Percentiles rank a stretch among this genome's conserved stretches.
These are phyloP conservation scores for Amylostereum chailletii DNA, from an alignment of 1,284 basidiomycete species.

Conservation along the genomic window DNA sequence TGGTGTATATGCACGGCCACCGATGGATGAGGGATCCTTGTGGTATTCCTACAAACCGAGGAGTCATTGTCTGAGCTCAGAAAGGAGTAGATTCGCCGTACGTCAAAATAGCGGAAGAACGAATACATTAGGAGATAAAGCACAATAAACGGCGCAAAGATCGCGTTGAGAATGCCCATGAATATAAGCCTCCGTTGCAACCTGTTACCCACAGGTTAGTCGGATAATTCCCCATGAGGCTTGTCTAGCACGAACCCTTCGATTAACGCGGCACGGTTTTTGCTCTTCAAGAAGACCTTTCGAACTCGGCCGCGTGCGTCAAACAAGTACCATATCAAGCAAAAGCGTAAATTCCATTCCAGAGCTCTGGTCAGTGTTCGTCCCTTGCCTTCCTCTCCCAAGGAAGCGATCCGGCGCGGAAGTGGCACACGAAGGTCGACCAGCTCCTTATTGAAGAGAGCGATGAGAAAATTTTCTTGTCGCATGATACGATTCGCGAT, in stretches of 20 bases:
- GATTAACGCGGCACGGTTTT: conserved; percentile 70
- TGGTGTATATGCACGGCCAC: conserved; percentile 86
- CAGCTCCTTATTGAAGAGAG: conserved; percentile 94
- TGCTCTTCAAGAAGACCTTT: conserved; percentile 84
- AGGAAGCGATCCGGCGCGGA: conserved; percentile 45
- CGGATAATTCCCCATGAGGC: neutral
- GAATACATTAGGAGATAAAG: conserved; percentile 96
- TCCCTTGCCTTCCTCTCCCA: conserved; percentile 49
- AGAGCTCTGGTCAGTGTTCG: conserved; percentile 80
- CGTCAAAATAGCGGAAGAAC: conserved; percentile 99
- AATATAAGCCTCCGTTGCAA: conserved; percentile 84
- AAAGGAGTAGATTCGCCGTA: conserved; percentile 23
- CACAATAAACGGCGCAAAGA: conserved; percentile 96
- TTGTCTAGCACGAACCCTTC: conserved; percentile 56
- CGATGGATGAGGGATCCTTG: conserved; percentile 93
- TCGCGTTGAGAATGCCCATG: conserved; percentile 91
- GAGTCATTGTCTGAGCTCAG: neutral
- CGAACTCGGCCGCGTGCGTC: conserved; percentile 82
- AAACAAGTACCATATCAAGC: conserved; percentile 91
- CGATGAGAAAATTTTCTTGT: conserved; percentile 97
- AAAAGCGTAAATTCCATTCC: conserved; percentile 96
- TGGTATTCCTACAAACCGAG: conserved; percentile 76
- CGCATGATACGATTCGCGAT: conserved; percentile 94
- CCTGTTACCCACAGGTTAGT: conserved; percentile 29
- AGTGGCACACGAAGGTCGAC: conserved; percentile 83